A percentile compares a stretch with the other conserved stretches of the same genome.
Conservation (phyloP, 441 rosid genomes). For the Croton laevigatus region DNA sequence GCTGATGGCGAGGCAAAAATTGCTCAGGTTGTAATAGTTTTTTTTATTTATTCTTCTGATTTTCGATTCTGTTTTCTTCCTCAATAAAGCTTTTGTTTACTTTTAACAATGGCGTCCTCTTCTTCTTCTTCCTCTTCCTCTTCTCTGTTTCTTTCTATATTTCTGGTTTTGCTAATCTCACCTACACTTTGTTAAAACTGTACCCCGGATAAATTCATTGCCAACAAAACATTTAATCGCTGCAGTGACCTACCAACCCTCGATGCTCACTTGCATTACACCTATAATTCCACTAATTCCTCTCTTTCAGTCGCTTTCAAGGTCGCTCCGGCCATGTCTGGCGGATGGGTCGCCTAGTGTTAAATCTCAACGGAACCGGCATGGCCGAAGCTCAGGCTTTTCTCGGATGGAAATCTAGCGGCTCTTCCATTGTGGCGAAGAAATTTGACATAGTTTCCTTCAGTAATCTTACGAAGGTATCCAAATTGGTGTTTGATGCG, state of each 20-base stretch:
- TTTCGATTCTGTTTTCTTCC: too few species aligned
- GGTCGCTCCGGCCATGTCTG: constrained; percentile 39
- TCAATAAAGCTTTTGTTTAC: not conserved
- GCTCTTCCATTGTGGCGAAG: constrained; percentile 28
- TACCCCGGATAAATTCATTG: constrained; percentile 37
- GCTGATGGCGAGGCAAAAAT: too few species aligned
- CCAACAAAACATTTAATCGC: constrained; percentile 28
- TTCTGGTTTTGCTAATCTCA: constrained; percentile 30
- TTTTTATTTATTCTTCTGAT: too few species aligned
- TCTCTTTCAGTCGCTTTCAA: constrained; percentile 78
- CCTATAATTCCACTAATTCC: constrained; percentile 64
- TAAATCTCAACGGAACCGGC: constrained; percentile 51
- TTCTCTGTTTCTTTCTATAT: constrained; percentile 11
- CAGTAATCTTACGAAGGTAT: constrained; percentile 19
- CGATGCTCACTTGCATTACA: constrained; percentile 57
- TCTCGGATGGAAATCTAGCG: constrained; percentile 24
- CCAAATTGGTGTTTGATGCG: constrained; percentile 38
- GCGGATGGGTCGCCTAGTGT: constrained; percentile 74
- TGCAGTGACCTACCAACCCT: constrained; percentile 59
- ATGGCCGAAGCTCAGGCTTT: constrained; percentile 55
- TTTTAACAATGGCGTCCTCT: constrained; percentile 26
- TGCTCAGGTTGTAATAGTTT: too few species aligned
- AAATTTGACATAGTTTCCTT: constrained; percentile 48
- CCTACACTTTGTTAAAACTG: constrained; percentile 50
- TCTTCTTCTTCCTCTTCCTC: too few species aligned